Base-by-base conservation (phyloP, 305 asterid species). In the Caryopteris hybrid region DNA sequence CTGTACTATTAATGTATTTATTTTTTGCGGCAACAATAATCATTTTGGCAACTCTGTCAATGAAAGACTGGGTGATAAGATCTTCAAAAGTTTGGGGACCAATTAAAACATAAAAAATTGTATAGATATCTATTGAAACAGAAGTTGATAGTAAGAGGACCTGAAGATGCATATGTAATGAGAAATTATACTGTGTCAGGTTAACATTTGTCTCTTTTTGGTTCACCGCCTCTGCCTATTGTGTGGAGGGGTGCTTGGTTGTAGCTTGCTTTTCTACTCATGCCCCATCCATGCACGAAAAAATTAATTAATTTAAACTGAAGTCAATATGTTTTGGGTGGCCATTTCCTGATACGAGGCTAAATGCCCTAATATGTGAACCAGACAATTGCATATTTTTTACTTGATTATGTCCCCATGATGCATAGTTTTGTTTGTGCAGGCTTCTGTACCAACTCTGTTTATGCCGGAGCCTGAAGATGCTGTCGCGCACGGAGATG, bases 381-480 rank as follows among this genome's bases (percentile, higher is more conserved):
- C 4, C 22, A 20, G 50, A 48, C 33, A 2, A 42, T 47, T 23
- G 57, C 6, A 42, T 54, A 29, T 29, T n/a, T 46, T 42, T 5
- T 5, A 14, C 38, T 59, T 43, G 46, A 47, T 29, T 69, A 18
- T 36, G n/a, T 46, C 16, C 55, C 50, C 46, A 13, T 12, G 10
- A 55, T 29, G 22, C 23, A 5, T 14, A 6, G 22, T 66, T 74
- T 20, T 66, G 64, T 64, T 46, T 72, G 71, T 63, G 63, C 81
- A 95, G 99, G 87, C 85, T 72, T 86, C 97, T 53, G 83, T 75
- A 63, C 73, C 86, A 27, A 91, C 74, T 74, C 90, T 94, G 21
- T 89, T 34, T 78, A 89, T 94, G 95, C 98, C 99, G 4, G 99
- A 91, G 56, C 98, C 98, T 51, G 99, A 94, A 69, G 99, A 94